Conservation (phyloP, 495 filamentous ascomycete genomes). For the Pseudotulostoma volvatum region DNA sequence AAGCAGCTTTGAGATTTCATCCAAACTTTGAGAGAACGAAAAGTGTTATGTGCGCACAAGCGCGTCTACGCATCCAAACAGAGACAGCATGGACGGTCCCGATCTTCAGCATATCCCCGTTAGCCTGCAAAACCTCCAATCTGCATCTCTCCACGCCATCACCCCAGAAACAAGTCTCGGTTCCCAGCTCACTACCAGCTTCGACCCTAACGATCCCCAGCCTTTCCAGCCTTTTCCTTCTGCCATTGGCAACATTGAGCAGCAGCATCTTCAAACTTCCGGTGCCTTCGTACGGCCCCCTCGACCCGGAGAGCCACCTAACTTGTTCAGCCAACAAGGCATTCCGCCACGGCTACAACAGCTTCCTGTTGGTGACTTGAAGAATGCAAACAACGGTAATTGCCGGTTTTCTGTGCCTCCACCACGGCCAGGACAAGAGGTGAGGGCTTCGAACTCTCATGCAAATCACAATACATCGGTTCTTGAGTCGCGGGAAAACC, state of each 20-base stretch:
- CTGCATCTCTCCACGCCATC: conserved; percentile 9
- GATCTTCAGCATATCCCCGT: conserved; percentile 6
- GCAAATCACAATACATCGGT: background rate
- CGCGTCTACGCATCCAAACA: no score
- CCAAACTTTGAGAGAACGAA: no score
- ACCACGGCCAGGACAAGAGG: background rate
- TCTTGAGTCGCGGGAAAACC: conserved; percentile 1
- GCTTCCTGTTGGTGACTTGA: background rate
- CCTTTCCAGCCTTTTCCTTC: conserved; percentile 12
- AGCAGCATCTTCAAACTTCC: conserved; percentile 7
- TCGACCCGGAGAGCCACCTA: conserved; percentile 4
- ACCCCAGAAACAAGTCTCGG: conserved; percentile 8
- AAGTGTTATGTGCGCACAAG: no score
- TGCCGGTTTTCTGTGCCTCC: background rate
- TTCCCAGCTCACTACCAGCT: conserved; percentile 7
- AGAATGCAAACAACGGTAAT: background rate
- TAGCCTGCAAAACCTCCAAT: conserved; percentile 7
- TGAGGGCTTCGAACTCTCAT: background rate
- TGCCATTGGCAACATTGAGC: conserved; percentile 11
- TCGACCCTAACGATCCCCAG: conserved; percentile 12
- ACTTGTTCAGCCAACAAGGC: background rate
- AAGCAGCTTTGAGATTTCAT: no score
- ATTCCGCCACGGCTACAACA: background rate
- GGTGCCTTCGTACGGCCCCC: conserved; percentile 5
- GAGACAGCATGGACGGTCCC: conserved; percentile 7